A percentile compares a stretch with the other conserved stretches of the same genome.
Evolutionary conservation across 768 basidiomycete genomes (phyloP).

Genomic region (Termitomyces sp.): DNA sequence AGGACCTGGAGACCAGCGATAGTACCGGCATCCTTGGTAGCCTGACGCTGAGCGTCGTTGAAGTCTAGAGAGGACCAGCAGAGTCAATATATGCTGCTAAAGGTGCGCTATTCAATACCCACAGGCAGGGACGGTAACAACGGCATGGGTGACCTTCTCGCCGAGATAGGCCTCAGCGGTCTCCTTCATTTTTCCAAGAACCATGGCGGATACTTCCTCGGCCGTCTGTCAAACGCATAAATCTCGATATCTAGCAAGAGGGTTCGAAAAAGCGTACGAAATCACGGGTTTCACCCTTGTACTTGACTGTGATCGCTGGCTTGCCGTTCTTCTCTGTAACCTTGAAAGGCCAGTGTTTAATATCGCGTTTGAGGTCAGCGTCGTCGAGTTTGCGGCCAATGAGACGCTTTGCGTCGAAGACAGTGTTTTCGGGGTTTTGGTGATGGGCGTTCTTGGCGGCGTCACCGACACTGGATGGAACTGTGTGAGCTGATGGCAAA

Average conservation of each 20-base stretch:
- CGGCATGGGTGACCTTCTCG: constrained; percentile 93
- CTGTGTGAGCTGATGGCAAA: constrained; percentile 14
- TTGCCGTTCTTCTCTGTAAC: constrained; percentile 78
- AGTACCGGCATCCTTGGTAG: constrained; percentile 95
- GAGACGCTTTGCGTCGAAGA: constrained; percentile 95
- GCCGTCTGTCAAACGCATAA: constrained; percentile 55
- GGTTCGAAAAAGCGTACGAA: constrained; percentile 56
- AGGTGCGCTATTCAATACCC: constrained; percentile 20
- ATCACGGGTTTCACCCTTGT: constrained; percentile 75
- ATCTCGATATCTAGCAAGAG: background rate
- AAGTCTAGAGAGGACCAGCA: constrained; percentile 58
- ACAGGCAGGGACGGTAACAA: constrained; percentile 97
- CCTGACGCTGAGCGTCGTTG: constrained; percentile 99
- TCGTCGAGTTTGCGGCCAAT: constrained; percentile 87
- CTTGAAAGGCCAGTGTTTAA: constrained; percentile 91
- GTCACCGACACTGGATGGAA: constrained; percentile 72
- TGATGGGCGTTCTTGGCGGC: constrained; percentile 95
- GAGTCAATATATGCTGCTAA: background rate
- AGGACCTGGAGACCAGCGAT: constrained; percentile 94
- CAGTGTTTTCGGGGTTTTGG: constrained; percentile 88
- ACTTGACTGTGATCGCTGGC: constrained; percentile 71
- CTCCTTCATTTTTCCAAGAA: constrained; percentile 98
- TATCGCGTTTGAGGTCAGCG: constrained; percentile 73
- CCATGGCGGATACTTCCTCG: constrained; percentile 95
- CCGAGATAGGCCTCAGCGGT: constrained; percentile 98